These are phyloP conservation scores for Aurifilum marmelostoma DNA, from an alignment of 2,329 filamentous ascomycete species.

Conservation along the genomic window DNA sequence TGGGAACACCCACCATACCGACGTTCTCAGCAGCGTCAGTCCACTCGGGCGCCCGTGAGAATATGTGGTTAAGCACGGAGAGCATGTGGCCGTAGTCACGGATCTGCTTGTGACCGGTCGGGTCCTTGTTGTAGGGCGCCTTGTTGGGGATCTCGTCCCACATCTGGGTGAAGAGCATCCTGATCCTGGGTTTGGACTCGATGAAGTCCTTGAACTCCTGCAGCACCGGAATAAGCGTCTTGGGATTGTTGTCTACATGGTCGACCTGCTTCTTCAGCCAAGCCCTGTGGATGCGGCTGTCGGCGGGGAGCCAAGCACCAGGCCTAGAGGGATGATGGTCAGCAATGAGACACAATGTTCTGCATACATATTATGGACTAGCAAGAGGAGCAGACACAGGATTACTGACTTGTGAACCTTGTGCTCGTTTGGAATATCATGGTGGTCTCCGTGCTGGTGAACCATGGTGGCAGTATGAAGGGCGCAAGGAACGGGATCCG, in stretches of 20 bases:
- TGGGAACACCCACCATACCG: constrained; percentile 58
- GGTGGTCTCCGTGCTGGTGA: constrained; percentile 53
- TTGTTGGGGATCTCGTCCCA: constrained; percentile 68
- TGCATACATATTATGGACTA: not conserved
- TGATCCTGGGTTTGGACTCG: constrained; percentile 64
- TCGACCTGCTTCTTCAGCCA: constrained; percentile 63
- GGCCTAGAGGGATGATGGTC: constrained; percentile 40
- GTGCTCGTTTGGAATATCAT: constrained; percentile 54
- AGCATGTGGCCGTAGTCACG: constrained; percentile 70
- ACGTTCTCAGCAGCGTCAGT: constrained; percentile 54
- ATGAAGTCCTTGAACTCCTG: constrained; percentile 69
- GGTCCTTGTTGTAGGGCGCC: constrained; percentile 62
- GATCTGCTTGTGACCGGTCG: constrained; percentile 64
- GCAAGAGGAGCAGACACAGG: not conserved
- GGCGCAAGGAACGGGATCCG: not conserved
- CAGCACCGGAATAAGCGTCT: constrained; percentile 61
- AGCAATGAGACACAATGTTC: not conserved
- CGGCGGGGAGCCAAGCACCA: constrained; percentile 65
- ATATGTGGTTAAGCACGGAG: constrained; percentile 64
- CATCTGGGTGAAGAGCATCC: constrained; percentile 70
- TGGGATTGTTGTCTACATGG: constrained; percentile 55
- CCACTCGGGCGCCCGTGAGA: constrained; percentile 55
- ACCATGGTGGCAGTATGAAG: constrained; percentile 48
- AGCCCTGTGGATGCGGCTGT: constrained; percentile 63
- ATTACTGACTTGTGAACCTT: constrained; percentile 48